phyloP scores from a whole-genome alignment of 176 grass and related monocot species.

The Cenchrus purpureus region DNA sequence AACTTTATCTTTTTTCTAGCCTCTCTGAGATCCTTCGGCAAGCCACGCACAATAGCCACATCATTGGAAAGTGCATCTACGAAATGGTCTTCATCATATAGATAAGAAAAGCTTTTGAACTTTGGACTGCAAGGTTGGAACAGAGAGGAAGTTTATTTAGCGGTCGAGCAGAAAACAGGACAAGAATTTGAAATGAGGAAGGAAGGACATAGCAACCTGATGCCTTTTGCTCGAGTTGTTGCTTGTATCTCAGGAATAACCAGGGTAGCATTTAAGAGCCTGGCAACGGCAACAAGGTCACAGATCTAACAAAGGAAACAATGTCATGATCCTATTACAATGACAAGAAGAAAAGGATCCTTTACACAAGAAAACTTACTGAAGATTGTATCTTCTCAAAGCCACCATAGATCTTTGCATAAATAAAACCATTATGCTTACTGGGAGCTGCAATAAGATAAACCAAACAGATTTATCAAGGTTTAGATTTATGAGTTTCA shows the following conservation, averaged over 20 bases:
- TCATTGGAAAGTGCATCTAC: conserved; percentile 75
- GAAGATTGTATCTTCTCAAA: conserved; percentile 98
- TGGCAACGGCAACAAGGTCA: conserved; percentile 87
- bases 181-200: conserved; percentile 27
- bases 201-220: conserved; percentile 58
- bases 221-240: conserved; percentile 88
- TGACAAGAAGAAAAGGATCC: conserved; percentile 15
- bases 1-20: conserved; percentile 94
- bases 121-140: conserved; percentile 69
- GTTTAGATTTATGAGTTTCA: conserved; percentile 30
- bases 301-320: conserved; percentile 81
- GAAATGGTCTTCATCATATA: conserved; percentile 94
- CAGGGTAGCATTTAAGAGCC: conserved; percentile 95
- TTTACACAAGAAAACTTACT: conserved; percentile 64
- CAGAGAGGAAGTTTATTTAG: conserved; percentile 26
- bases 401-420: conserved; percentile 96
- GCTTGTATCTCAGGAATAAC: conserved; percentile 98
- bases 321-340: conserved; percentile 42
- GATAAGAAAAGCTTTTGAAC: conserved; percentile 98
- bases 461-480: conserved; percentile 25
- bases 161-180: conserved; percentile 15
- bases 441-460: conserved; percentile 60
- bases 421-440: conserved; percentile 88
- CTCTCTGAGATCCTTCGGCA: conserved; percentile 85
- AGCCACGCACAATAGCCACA: conserved; percentile 72